These are phyloP conservation scores for Epichloe sylvatica DNA, from an alignment of 2,329 filamentous ascomycete genomes.

Conservation along the genomic window DNA sequence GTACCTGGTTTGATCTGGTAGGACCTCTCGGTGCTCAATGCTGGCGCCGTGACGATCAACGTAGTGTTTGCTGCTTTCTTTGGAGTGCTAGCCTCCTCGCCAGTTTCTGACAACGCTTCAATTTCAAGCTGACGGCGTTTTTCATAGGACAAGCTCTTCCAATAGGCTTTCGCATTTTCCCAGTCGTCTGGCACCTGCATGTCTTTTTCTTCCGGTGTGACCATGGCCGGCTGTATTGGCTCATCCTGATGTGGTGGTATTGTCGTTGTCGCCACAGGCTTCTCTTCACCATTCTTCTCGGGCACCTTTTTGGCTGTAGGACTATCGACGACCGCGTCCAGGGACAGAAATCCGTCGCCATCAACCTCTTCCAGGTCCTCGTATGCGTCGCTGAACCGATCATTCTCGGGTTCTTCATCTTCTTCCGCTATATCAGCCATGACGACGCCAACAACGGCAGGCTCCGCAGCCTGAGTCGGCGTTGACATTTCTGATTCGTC, in stretches of 20 bases:
- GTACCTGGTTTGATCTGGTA: slow-evolving; percentile 28
- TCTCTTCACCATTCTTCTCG: slow-evolving; percentile 10
- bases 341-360: slow-evolving; percentile 53
- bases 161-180: slow-evolving; percentile 55
- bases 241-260: background rate
- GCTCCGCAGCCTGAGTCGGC: slow-evolving; percentile 11
- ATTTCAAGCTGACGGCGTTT: slow-evolving; percentile 48
- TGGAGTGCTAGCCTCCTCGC: slow-evolving; percentile 27
- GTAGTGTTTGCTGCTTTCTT: slow-evolving; percentile 13
- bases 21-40: slow-evolving; percentile 12
- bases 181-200: slow-evolving; percentile 34
- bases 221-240: background rate
- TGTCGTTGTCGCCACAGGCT: background rate
- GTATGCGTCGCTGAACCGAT: slow-evolving; percentile 63
- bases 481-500: slow-evolving; percentile 4
- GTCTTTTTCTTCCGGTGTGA: background rate
- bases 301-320: slow-evolving; percentile 24
- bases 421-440: slow-evolving; percentile 24
- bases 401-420: slow-evolving; percentile 36
- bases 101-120: slow-evolving; percentile 41
- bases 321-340: slow-evolving; percentile 57
- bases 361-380: slow-evolving; percentile 56
- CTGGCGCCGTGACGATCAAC: slow-evolving; percentile 8
- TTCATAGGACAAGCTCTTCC: slow-evolving; percentile 50
- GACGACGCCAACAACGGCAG: slow-evolving; percentile 8